Conservation (phyloP, 108 stramenopile species). For the Nitzschia palea region DNA sequence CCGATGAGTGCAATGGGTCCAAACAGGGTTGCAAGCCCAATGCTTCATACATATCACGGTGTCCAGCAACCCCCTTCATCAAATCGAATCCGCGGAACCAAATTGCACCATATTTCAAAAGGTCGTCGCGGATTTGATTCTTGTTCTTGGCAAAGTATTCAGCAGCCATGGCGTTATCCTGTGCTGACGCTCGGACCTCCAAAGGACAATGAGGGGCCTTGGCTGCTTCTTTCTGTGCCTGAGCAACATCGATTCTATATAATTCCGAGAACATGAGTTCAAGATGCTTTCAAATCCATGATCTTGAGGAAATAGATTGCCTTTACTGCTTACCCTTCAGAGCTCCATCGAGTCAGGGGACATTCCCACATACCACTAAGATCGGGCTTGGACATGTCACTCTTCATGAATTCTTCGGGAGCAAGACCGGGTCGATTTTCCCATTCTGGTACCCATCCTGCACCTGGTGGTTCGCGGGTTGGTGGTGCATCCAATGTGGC, state of each 20-base stretch:
- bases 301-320: no score
- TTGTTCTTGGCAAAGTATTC: constrained; percentile 66
- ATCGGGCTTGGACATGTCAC: constrained; percentile 72
- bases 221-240: constrained; percentile 58
- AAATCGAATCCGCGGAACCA: constrained; percentile 91
- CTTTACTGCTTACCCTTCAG: constrained; percentile 43
- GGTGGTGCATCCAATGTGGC: constrained; percentile 41
- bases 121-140: constrained; percentile 58
- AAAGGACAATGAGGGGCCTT: constrained; percentile 57
- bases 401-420: constrained; percentile 69
- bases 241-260: constrained; percentile 55
- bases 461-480: constrained; percentile 67
- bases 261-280: neutral
- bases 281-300: no score
- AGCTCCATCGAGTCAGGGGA: constrained; percentile 86
- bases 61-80: constrained; percentile 68
- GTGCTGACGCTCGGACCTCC: constrained; percentile 60
- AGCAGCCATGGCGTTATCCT: constrained; percentile 68
- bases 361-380: constrained; percentile 86
- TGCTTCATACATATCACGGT: constrained; percentile 81
- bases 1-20: constrained; percentile 89
- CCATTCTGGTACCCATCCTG: constrained; percentile 78
- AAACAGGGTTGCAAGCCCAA: constrained; percentile 84
- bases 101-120: constrained; percentile 78
- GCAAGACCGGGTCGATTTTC: constrained; percentile 62